Evolutionary conservation across 176 grass and related monocot genomes (phyloP).

Genomic region (Oryza nivara): DNA sequence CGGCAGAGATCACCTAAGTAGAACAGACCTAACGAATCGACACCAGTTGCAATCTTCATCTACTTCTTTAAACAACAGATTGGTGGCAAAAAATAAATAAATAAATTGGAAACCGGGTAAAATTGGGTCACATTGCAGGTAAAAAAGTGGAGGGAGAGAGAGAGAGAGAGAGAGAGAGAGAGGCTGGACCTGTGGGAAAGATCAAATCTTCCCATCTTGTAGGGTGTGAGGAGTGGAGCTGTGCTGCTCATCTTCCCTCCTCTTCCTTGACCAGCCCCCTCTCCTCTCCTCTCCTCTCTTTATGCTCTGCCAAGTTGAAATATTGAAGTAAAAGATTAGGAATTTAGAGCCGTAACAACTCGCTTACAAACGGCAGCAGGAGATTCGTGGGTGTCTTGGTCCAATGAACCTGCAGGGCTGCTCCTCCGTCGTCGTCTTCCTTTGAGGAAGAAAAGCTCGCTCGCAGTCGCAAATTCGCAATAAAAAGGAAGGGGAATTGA

Average conservation of each 20-base stretch:
- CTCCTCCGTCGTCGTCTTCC: no score
- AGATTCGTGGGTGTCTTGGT: neutral
- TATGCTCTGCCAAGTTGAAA: neutral
- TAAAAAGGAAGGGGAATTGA: no score
- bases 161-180: neutral
- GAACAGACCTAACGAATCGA: neutral
- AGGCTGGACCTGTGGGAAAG: constrained; percentile 51
- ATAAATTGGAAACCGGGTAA: no score
- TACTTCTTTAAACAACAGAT: neutral
- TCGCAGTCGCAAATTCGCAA: no score
- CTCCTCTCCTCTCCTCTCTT: neutral
- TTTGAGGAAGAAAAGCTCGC: no score
- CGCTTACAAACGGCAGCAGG: neutral
- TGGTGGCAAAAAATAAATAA: neutral
- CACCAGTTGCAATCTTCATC: neutral
- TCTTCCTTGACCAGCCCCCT: neutral
- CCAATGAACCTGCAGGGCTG: constrained; percentile 10
- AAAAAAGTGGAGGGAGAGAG: no score
- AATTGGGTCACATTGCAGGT: neutral
- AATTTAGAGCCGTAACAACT: neutral
- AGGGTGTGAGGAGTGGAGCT: constrained; percentile 45
- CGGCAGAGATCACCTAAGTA: constrained; percentile 7
- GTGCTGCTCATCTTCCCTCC: constrained; percentile 27
- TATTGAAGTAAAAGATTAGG: no score
- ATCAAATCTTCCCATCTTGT: constrained; percentile 64